Percentiles rank a stretch among this genome's conserved stretches.
These are phyloP conservation scores for Mucor lusitanicus DNA, from an alignment of 371 early-diverging fungal genomes.

Conservation along the genomic window DNA sequence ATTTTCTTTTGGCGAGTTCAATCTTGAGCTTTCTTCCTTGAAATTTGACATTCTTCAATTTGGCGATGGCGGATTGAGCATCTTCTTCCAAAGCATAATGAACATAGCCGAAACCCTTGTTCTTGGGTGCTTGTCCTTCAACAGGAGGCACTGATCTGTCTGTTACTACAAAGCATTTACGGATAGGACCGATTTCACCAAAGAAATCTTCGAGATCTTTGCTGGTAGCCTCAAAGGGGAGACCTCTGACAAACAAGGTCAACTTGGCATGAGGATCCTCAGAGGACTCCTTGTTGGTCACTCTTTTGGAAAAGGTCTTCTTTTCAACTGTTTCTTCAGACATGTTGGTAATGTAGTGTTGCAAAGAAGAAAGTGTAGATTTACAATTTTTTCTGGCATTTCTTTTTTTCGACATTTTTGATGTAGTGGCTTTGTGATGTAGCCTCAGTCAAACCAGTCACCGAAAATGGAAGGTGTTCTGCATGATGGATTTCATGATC, in stretches of 20 bases:
- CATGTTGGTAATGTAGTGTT: slow-evolving; percentile 3
- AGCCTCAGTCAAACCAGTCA: not conserved
- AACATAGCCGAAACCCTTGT: slow-evolving; percentile 91
- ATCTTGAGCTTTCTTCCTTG: slow-evolving; percentile 67
- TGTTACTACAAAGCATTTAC: slow-evolving; percentile 87
- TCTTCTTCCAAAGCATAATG: slow-evolving; percentile 88
- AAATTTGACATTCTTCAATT: slow-evolving; percentile 72
- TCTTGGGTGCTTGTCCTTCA: slow-evolving; percentile 43
- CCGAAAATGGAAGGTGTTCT: not conserved
- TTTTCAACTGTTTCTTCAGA: slow-evolving; percentile 18
- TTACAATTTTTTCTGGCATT: not conserved
- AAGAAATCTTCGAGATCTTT: slow-evolving; percentile 87
- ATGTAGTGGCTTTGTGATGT: not conserved
- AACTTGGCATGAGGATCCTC: slow-evolving; percentile 49
- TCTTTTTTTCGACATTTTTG: not conserved
- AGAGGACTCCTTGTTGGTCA: slow-evolving; percentile 9
- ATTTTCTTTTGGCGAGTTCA: slow-evolving; percentile 67
- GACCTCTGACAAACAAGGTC: slow-evolving; percentile 83
- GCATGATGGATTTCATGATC: not conserved
- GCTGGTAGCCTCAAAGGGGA: slow-evolving; percentile 81
- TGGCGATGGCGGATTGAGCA: slow-evolving; percentile 77
- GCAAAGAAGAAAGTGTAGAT: not conserved
- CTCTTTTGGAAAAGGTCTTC: not conserved
- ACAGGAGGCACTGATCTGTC: slow-evolving; percentile 30
- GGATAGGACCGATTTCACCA: slow-evolving; percentile 85